Conservation (phyloP, 2,329 filamentous ascomycete genomes). For the Aspergillus brasiliensis region DNA sequence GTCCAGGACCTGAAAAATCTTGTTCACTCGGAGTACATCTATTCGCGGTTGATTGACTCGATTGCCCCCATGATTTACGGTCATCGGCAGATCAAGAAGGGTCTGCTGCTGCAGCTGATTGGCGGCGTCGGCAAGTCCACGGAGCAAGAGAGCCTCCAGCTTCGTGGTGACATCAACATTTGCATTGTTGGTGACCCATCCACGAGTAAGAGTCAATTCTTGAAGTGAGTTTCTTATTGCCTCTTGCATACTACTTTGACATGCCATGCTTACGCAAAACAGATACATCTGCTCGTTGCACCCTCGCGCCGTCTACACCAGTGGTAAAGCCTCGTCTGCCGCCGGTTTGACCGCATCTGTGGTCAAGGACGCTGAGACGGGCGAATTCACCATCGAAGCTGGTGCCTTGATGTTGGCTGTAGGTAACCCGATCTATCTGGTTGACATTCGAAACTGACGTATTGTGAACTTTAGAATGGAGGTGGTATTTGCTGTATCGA, state of each 20-base stretch:
- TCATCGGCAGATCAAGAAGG: slow-evolving; percentile 97
- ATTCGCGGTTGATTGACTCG: slow-evolving; percentile 86
- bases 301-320: slow-evolving; percentile 96
- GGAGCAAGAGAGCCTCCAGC: slow-evolving; percentile 81
- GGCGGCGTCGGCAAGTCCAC: slow-evolving; percentile 93
- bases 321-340: slow-evolving; percentile 94
- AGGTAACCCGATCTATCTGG: slow-evolving; percentile 17
- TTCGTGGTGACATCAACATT: slow-evolving; percentile 97
- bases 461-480: slow-evolving; percentile 51
- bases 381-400: slow-evolving; percentile 97
- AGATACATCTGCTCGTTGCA: slow-evolving; percentile 92
- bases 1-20: slow-evolving; percentile 89
- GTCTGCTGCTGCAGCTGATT: slow-evolving; percentile 88
- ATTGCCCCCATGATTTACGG: slow-evolving; percentile 97
- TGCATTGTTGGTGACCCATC: slow-evolving; percentile 97
- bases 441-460: slow-evolving; percentile 1
- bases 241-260: too few relatives aligned
- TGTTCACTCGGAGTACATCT: slow-evolving; percentile 95
- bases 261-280: neutral
- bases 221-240: slow-evolving; percentile 62
- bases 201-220: slow-evolving; percentile 95
- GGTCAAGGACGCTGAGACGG: slow-evolving; percentile 96
- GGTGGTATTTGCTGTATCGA: slow-evolving; percentile 98
- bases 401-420: slow-evolving; percentile 93
- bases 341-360: slow-evolving; percentile 97